Conservation (phyloP, 306 rosid genomes). For the Castanea sativa region DNA sequence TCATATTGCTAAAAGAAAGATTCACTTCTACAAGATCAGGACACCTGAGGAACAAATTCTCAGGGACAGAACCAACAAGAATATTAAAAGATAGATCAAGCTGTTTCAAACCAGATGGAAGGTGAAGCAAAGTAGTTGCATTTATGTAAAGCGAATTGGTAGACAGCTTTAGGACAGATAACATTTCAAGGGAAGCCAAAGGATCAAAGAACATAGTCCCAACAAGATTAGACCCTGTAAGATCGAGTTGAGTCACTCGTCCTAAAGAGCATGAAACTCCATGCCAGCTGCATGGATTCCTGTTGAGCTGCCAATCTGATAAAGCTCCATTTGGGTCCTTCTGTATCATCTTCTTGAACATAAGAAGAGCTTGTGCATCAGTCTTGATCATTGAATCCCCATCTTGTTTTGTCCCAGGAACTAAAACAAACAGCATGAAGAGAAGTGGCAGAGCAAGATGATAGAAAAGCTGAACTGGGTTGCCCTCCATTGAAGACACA, state of each 20-base stretch:
- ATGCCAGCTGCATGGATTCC: constrained; percentile 71
- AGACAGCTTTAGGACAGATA: constrained; percentile 59
- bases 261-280: constrained; percentile 73
- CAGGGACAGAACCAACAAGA: constrained; percentile 67
- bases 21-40: constrained; percentile 69
- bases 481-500: constrained; percentile 68
- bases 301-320: constrained; percentile 59
- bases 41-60: constrained; percentile 52
- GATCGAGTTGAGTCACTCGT: constrained; percentile 69
- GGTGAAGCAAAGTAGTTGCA: constrained; percentile 74
- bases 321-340: constrained; percentile 65
- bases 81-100: constrained; percentile 72
- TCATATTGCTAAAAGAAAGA: constrained; percentile 74
- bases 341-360: constrained; percentile 62
- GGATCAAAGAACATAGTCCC: constrained; percentile 62
- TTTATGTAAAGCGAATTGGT: constrained; percentile 62
- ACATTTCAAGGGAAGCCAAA: constrained; percentile 60
- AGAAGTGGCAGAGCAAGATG: constrained; percentile 34
- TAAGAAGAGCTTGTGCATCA: constrained; percentile 67
- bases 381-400: constrained; percentile 52
- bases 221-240: constrained; percentile 41
- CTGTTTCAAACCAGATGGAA: constrained; percentile 65
- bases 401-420: constrained; percentile 41
- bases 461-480: constrained; percentile 41
- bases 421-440: constrained; percentile 23